Base-by-base conservation (phyloP, 176 grass and related monocot species). In the Rhynchospora tenuis region DNA sequence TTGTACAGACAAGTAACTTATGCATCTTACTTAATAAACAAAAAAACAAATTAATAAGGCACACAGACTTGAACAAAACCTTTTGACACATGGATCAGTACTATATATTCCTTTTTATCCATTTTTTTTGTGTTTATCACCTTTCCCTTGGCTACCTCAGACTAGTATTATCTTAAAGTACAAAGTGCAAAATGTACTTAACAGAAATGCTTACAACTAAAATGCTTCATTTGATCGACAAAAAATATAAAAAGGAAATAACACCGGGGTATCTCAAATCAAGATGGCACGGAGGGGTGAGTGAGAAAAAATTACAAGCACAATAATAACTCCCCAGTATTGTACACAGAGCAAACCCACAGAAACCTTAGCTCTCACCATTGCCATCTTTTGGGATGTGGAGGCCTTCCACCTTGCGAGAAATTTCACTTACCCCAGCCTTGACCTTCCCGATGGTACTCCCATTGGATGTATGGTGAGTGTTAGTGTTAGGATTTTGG, bases 321-420 rank as follows among this genome's bases (percentile, higher is more conserved):
- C 79, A 75, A 66, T 59, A 24, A 72, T 20, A 77, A 77, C 23
- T 61, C 64, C 19, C 83, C 84, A 74, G 27, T 59, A 78, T 44
- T 33, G 22, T 50, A 65, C 54, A 78, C 65, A 31, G 86, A 55
- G 82, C 47, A 63, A 68, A 46, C 19, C 77, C 27, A 88, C 68
- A 24, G 78, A 2, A 64, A 71, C 83, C 82, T 79, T 94, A 94
- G 5, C 68, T 85, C 43, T 95, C 91, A 3, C 45, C 77, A 75
- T 87, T 82, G 48, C 84, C 90, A 88, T 95, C 93, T 50, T 93
- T 90, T 26, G 79, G 47, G 55, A 95, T 84, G 45, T 88, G 82
- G 76, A 99, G 93, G 20, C 93, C 96, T 86, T 99, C 96, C 0
- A 99, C 90, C 79, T 96, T 93, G 13, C 45, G 85, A n/a, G 89